These are phyloP conservation scores for Scheffersomyces parashehatae DNA, from an alignment of 1,139 yeast genomes.

Conservation along the genomic window DNA sequence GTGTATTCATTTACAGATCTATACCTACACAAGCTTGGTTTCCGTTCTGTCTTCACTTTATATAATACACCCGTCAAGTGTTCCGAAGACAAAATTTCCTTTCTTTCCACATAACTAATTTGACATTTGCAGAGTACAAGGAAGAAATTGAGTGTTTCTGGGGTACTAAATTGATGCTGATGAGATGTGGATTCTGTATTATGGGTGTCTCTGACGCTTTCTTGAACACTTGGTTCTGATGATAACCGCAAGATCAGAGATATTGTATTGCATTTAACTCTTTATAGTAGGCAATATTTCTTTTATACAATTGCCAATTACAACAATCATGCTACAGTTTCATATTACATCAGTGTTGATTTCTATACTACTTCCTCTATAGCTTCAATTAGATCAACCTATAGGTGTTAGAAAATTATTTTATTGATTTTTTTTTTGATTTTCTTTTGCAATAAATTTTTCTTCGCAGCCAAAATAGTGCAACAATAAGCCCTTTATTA, in stretches of 20 bases:
- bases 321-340: conserved; percentile 8
- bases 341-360: neutral
- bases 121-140: conserved; percentile 43
- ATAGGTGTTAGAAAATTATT: conserved; percentile 2
- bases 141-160: conserved; percentile 26
- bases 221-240: conserved; percentile 16
- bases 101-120: conserved; percentile 56
- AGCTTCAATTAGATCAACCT: no score
- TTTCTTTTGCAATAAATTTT: conserved; percentile 1
- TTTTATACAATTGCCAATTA: conserved; percentile 17
- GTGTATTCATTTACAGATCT: conserved; percentile 58
- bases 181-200: conserved; percentile 22
- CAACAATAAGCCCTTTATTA: no score
- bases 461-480: neutral
- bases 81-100: conserved; percentile 47
- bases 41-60: conserved; percentile 43
- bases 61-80: conserved; percentile 53
- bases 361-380: conserved; percentile 6
- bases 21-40: conserved; percentile 58
- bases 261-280: conserved; percentile 13
- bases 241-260: conserved; percentile 21
- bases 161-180: conserved; percentile 23
- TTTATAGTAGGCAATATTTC: conserved; percentile 13
- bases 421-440: neutral
- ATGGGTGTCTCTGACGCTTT: conserved; percentile 19